A percentile compares a stretch with the other conserved stretches of the same genome.
Conservation (phyloP, 2,329 filamentous ascomycete species). For the Aureobasidium musti region DNA sequence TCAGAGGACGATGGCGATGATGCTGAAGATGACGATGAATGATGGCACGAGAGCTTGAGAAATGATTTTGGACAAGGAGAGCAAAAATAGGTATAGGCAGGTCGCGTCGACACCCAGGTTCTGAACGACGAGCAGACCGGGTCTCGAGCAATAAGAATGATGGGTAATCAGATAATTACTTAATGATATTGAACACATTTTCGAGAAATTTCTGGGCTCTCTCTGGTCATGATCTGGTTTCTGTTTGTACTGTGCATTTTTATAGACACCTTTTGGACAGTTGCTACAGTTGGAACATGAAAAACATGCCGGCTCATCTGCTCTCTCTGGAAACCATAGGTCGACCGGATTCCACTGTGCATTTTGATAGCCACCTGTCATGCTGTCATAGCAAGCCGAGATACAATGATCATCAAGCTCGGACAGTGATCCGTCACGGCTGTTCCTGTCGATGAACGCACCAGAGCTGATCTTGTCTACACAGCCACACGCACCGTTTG, state of each 20-base stretch:
- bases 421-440: conserved; percentile 9
- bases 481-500: conserved; percentile 17
- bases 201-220: background rate
- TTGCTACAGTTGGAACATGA: background rate
- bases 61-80: background rate
- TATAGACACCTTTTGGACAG: background rate
- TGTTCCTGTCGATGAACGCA: conserved; percentile 7
- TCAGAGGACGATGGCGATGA: background rate
- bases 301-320: too few relatives aligned
- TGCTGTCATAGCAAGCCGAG: background rate
- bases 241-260: background rate
- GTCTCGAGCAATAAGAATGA: background rate
- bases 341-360: background rate
- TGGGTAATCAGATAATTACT: background rate
- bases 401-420: conserved; percentile 7
- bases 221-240: background rate
- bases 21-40: conserved; percentile 10
- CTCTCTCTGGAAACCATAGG: background rate
- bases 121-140: background rate
- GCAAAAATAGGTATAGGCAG: background rate
- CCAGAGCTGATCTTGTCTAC: background rate
- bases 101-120: conserved; percentile 3
- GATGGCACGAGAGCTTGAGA: background rate
- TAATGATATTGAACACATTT: background rate
- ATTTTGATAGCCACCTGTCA: background rate